Base-by-base conservation (phyloP, 2,329 filamentous ascomycete genomes). In the Pestalotiopsis fici region DNA sequence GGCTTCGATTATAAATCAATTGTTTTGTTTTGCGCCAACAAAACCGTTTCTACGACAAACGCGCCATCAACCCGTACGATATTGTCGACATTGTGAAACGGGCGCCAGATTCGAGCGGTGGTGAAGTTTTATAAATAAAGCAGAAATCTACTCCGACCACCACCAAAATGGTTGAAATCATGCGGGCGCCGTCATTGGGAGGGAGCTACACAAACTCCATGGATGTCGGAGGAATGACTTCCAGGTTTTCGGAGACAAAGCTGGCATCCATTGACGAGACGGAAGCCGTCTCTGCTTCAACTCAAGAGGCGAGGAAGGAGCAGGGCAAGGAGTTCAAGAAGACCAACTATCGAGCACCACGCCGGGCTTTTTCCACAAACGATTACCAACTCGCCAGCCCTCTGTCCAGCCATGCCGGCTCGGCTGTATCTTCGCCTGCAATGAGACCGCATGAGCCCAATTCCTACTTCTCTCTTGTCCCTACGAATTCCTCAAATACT, bases 361-460 rank as follows among this genome's bases (percentile, higher is more conserved):
- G 76, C 59, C 74, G 76, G 28, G 76, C 76, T 31, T 77, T 76
- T 69, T 72, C 76, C 15, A 71, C 73, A 39, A 70, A 72, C 65
- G 74, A 78, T 57, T 74, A 76, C 68, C 71, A 69, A 23, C 67
- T 74, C 21, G 68, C 67, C 21, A 74, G 70, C 1, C 73, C 76
- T 2, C 64, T 67, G 31, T 5, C 66, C 68, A 50, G 63, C 67
- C 27, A 72, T 73, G 27, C 72, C 72, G 35, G 69, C 59, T 66
- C 68, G 47, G 64, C 60, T 66, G 71, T 74, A 12, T 25, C 55
- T 28, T 61, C 67, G 27, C 60, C 66, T 13, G 23, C 59, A 23
- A 23, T 23, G 25, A 66, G 55, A 28, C 54, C 61, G 13, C 47
- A 55, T 15, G 59, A 66, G 47, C 21, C 47, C 35, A 54, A 57